Evolutionary conservation across 2,329 filamentous ascomycete species (phyloP).

Genomic region (Coniella lustricola): DNA sequence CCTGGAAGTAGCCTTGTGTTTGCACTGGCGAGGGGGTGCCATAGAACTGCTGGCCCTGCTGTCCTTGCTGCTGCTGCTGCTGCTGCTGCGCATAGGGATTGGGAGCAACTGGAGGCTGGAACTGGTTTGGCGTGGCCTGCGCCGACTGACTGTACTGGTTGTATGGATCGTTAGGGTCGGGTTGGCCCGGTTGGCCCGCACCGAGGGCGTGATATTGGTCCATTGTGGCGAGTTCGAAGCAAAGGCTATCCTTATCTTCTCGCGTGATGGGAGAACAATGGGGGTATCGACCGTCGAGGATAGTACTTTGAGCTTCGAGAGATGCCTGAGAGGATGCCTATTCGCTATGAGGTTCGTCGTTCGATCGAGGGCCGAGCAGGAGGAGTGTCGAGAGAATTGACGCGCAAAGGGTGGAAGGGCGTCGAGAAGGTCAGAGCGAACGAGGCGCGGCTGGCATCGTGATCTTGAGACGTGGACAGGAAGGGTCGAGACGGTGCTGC

Average conservation of each 20-base stretch:
- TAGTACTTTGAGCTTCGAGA: too few relatives aligned
- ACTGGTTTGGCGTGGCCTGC: constrained; percentile 34
- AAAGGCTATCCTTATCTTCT: not conserved
- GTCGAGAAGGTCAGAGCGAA: not conserved
- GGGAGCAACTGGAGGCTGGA: constrained; percentile 46
- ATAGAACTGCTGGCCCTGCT: constrained; percentile 34
- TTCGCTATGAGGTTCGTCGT: not conserved
- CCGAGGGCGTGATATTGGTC: constrained; percentile 48
- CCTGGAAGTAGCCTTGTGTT: constrained; percentile 24
- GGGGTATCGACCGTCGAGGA: too few relatives aligned
- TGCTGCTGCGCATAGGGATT: constrained; percentile 45
- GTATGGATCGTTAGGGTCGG: constrained; percentile 46
- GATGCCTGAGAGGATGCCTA: too few relatives aligned
- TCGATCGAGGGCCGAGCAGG: not conserved
- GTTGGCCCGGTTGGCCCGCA: constrained; percentile 41
- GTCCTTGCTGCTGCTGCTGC: constrained; percentile 34
- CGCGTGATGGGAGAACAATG: too few relatives aligned
- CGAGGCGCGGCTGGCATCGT: not conserved
- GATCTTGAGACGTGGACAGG: not conserved
- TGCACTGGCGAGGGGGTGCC: constrained; percentile 25
- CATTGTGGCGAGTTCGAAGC: constrained; percentile 8
- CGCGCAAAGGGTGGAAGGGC: not conserved
- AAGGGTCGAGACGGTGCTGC: not conserved
- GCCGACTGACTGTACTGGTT: constrained; percentile 24
- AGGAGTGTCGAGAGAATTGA: not conserved